Evolutionary conservation across 2,329 filamentous ascomycete genomes (phyloP), one percentile per base, ranked within the genome.

Genomic region (Xylogone sp.): DNA sequence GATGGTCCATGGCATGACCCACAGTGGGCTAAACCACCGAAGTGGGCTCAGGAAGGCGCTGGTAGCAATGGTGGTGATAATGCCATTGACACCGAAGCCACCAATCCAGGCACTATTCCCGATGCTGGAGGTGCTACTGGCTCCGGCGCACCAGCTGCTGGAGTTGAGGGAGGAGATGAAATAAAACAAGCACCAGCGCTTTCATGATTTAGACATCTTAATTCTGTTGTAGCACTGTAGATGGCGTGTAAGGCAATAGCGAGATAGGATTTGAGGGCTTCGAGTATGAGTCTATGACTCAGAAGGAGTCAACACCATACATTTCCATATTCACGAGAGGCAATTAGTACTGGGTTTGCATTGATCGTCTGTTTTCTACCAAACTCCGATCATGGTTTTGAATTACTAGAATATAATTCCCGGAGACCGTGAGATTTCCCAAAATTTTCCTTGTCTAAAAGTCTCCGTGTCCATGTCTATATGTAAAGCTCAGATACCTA

Each of bases 1-100:
- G 84, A 84, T 55, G 94, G 94, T 48, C 94, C 94, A 49, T 99
- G 94, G 94, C 79, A 81, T 61, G 88, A 93, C 56, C 63, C 79
- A 22, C 69, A 87, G 71, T 92, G 79, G 77, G 74, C 80, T 49
- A 82, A 75, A 65, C 78, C 86, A 48, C 73, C 83, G 57, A 84
- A 85, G 75, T 86, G 84, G 77, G 76, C 79, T 67, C 75, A 52
- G 57, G 67, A 58, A 61, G 61, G 64, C 20, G 67, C 67, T 42
- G n/a, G n/a, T n/a, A n/a, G n/a, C n/a, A n/a, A n/a, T n/a, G n/a
- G n/a, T n/a, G n/a, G n/a, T n/a, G 59, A 61, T 50, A 63, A 63
- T 20, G 60, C 58, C 42, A 70, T 74, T 39, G 64, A 72, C 64
- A 74, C 71, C 55, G 45, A 59, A 58, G 50, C 45, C 22, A 51